Percentiles rank a stretch among this genome's conserved stretches.
phyloP scores from a whole-genome alignment of 2,329 filamentous ascomycete genomes.

The Xylaria polymorpha region DNA sequence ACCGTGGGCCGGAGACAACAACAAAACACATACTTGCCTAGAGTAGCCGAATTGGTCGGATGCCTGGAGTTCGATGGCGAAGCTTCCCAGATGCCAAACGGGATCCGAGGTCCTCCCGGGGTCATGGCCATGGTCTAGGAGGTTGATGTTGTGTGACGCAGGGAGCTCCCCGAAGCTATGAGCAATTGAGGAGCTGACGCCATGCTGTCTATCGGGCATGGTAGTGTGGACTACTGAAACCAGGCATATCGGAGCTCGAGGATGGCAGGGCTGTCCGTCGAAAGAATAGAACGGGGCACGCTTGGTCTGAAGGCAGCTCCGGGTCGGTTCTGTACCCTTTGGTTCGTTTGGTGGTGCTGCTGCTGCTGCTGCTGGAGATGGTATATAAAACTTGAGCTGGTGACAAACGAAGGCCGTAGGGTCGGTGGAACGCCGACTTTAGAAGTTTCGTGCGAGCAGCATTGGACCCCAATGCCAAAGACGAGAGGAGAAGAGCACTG shows the following conservation, averaged over 20 bases:
- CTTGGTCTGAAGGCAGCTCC: too few species aligned
- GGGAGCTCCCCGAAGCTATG: background rate
- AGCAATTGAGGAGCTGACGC: background rate
- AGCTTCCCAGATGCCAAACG: background rate
- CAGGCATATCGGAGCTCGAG: constrained; percentile 19
- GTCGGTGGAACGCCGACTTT: background rate
- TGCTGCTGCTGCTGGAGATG: too few species aligned
- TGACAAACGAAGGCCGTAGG: background rate
- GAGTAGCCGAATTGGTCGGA: background rate
- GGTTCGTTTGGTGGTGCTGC: background rate
- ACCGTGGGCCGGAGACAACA: background rate
- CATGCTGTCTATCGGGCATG: constrained; percentile 20
- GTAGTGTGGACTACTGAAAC: background rate
- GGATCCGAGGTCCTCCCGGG: constrained; percentile 1
- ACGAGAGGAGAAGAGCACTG: background rate
- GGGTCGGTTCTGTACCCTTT: background rate
- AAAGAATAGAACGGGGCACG: background rate
- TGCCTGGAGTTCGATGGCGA: background rate
- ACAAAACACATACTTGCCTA: constrained; percentile 12
- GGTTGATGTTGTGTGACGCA: constrained; percentile 4
- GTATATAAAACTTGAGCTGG: too few species aligned
- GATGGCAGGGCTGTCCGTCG: background rate
- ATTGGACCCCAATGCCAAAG: background rate
- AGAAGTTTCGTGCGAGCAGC: background rate
- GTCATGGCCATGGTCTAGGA: background rate